A percentile compares a stretch with the other conserved stretches of the same genome.
Evolutionary conservation across 2,329 filamentous ascomycete species (phyloP).

Genomic region (Botryotinia globosa): DNA sequence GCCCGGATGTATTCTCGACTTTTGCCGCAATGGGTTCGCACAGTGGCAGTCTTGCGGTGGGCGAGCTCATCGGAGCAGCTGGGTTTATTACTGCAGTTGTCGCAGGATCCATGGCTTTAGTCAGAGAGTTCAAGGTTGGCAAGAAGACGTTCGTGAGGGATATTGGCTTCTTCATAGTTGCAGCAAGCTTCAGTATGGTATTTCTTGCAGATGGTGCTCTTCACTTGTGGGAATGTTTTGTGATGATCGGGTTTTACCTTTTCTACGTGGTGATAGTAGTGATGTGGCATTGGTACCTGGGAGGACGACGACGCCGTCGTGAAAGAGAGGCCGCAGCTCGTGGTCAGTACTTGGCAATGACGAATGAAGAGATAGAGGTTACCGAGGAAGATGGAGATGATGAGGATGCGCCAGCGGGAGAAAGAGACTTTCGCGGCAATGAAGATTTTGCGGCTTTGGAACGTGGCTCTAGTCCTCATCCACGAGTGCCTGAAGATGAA

Average conservation of each 20-base stretch:
- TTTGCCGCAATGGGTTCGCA: slow-evolving; percentile 98
- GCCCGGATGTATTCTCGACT: slow-evolving; percentile 96
- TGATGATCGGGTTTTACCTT: slow-evolving; percentile 87
- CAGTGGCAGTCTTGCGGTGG: slow-evolving; percentile 93
- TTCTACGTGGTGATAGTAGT: slow-evolving; percentile 90
- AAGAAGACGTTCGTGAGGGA: slow-evolving; percentile 88
- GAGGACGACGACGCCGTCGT: slow-evolving; percentile 56
- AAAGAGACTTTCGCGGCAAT: slow-evolving; percentile 34
- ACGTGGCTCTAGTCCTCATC: slow-evolving; percentile 42
- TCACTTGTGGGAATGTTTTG: slow-evolving; percentile 81
- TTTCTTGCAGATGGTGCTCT: slow-evolving; percentile 84
- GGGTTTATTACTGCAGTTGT: slow-evolving; percentile 96
- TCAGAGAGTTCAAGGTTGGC: slow-evolving; percentile 90
- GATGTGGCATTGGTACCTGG: slow-evolving; percentile 84
- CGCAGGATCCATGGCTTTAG: slow-evolving; percentile 93
- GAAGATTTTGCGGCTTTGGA: slow-evolving; percentile 38
- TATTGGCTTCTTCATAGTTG: slow-evolving; percentile 85
- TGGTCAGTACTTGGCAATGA: slow-evolving; percentile 65
- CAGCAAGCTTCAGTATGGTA: slow-evolving; percentile 80
- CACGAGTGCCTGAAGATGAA: slow-evolving; percentile 40
- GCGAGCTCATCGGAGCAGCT: slow-evolving; percentile 91
- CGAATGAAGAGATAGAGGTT: slow-evolving; percentile 52
- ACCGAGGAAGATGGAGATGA: slow-evolving; percentile 63
- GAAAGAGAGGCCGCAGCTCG: slow-evolving; percentile 70
- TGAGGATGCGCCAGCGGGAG: slow-evolving; percentile 46